phyloP scores from a whole-genome alignment of 179 eudicot species.

The Sideroxylon spinosum region DNA sequence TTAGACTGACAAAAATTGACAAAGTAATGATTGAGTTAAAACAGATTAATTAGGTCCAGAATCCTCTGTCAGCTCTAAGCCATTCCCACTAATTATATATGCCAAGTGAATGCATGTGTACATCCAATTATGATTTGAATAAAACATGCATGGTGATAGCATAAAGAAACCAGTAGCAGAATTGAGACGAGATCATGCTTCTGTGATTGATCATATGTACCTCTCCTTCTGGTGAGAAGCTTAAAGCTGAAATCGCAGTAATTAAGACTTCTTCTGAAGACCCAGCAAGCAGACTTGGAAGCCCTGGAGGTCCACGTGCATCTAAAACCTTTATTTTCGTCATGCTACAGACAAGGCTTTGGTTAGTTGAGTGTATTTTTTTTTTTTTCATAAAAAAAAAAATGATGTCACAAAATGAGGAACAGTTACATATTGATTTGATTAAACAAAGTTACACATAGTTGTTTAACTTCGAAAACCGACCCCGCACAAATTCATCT shows the following conservation, averaged over 20 bases:
- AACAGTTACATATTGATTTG: background rate
- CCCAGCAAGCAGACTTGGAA: slow-evolving; percentile 74
- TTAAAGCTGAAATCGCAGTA: slow-evolving; percentile 74
- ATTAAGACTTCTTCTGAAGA: slow-evolving; percentile 44
- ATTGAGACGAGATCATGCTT: background rate
- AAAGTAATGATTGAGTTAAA: background rate
- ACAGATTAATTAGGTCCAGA: background rate
- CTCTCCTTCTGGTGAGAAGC: slow-evolving; percentile 98
- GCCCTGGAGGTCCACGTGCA: slow-evolving; percentile 97
- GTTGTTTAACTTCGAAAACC: background rate
- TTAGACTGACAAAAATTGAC: background rate
- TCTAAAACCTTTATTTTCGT: slow-evolving; percentile 79
- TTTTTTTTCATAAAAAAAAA: background rate
- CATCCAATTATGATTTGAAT: slow-evolving; percentile 7
- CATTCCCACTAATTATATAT: background rate
- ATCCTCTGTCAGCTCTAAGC: background rate
- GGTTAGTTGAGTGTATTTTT: background rate
- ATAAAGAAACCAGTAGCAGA: slow-evolving; percentile 15
- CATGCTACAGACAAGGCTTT: slow-evolving; percentile 39
- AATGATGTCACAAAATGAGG: background rate
- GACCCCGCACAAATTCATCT: slow-evolving; percentile 5
- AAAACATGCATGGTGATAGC: slow-evolving; percentile 2
- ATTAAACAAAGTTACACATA: background rate
- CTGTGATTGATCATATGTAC: slow-evolving; percentile 31
- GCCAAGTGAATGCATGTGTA: slow-evolving; percentile 4